phyloP scores from a whole-genome alignment of 495 filamentous ascomycete genomes.

The Elaphomyces granulatus region DNA sequence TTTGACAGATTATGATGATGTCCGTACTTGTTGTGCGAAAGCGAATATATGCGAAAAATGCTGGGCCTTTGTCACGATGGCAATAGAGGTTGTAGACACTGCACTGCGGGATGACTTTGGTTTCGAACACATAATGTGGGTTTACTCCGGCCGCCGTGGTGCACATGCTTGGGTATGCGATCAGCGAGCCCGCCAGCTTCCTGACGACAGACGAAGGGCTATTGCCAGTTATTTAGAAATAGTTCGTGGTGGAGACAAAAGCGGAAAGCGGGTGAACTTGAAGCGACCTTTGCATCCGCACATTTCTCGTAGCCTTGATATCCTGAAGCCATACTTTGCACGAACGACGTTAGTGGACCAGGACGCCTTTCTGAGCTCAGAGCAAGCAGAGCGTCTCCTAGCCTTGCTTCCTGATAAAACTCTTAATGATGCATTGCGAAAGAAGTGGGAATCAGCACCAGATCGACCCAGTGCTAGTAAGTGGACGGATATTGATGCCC shows the following conservation, averaged over 20 bases:
- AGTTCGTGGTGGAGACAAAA: conserved; percentile 65
- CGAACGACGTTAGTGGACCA: conserved; percentile 66
- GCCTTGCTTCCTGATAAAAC: conserved; percentile 60
- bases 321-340: conserved; percentile 66
- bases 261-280: conserved; percentile 77
- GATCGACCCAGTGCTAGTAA: conserved; percentile 59
- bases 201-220: conserved; percentile 68
- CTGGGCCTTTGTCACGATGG: conserved; percentile 95
- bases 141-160: conserved; percentile 92
- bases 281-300: conserved; percentile 84
- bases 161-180: conserved; percentile 99
- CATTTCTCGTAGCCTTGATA: conserved; percentile 67
- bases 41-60: conserved; percentile 90
- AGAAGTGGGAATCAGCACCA: conserved; percentile 81
- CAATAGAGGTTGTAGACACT: conserved; percentile 81
- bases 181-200: conserved; percentile 62
- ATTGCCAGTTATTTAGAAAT: conserved; percentile 82
- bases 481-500: conserved; percentile 82
- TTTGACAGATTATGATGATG: conserved; percentile 95
- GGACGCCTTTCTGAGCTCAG: conserved; percentile 61
- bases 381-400: conserved; percentile 60
- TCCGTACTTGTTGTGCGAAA: conserved; percentile 86
- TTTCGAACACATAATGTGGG: conserved; percentile 93
- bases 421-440: conserved; percentile 59
- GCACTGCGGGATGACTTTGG: conserved; percentile 87